Conservation (phyloP, 208 protist genomes). For the Trypanosoma conorhini region DNA sequence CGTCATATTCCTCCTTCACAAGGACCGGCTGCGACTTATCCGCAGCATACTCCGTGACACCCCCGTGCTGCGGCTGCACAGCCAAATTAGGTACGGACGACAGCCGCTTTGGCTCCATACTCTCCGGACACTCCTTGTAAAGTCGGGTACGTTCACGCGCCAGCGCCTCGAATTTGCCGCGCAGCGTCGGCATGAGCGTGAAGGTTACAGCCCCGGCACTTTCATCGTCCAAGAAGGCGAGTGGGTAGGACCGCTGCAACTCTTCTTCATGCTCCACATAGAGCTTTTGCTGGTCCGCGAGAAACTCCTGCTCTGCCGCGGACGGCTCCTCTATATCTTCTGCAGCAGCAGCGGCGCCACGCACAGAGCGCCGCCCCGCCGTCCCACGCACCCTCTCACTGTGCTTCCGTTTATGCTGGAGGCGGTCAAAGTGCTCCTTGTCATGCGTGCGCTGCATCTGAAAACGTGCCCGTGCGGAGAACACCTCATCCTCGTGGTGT, state of each 20-base stretch:
- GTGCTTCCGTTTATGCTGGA: background rate
- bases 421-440: conserved; percentile 19
- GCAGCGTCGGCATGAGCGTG: conserved; percentile 27
- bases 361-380: background rate
- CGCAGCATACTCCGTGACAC: background rate
- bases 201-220: conserved; percentile 28
- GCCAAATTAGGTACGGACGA: background rate
- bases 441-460: conserved; percentile 26
- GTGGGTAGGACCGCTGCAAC: conserved; percentile 36
- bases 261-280: conserved; percentile 35
- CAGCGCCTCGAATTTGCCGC: conserved; percentile 19
- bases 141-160: conserved; percentile 4
- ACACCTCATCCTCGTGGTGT: conserved; percentile 45
- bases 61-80: background rate
- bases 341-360: background rate
- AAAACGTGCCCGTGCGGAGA: conserved; percentile 29
- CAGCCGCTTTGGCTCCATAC: background rate
- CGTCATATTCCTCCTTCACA: conserved; percentile 10
- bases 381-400: background rate
- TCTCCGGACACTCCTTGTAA: background rate
- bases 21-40: background rate
- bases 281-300: conserved; percentile 42
- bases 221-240: conserved; percentile 47
- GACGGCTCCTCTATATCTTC: conserved; percentile 1
- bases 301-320: conserved; percentile 23